Base-by-base conservation (phyloP, 331 rosid species). In the Prunus yedoensis region DNA sequence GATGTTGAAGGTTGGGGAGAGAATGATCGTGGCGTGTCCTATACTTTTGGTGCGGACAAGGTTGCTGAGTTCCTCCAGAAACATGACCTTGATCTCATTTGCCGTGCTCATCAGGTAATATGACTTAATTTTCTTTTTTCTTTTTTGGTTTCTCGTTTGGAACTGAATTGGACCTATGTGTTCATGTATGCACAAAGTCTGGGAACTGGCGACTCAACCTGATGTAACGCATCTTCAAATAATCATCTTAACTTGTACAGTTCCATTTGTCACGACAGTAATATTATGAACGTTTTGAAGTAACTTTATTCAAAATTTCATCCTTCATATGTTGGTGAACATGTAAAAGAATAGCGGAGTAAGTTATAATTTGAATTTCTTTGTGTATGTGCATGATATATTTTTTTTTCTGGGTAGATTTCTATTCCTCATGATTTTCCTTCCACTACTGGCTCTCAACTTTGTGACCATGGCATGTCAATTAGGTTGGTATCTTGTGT, bases 1-100 rank as follows among this genome's bases (percentile, higher is more conserved):
- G 92, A 89, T 60, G 82, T 89, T 66, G 90, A 89, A 50, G 95
- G 95, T 56, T 89, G 95, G 95, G 95, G 92, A 68, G 95, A 87
- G 83, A 89, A 89, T 82, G 95, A 89, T 46, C 90, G 92, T 18
- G 86, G 86, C 15, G 86, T 83, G 57, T 83, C 86, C n/a, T 83
- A 64, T 74, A 83, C 86, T 35, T 89, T 89, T 82, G 95, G 95
- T 71, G 89, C 90, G 71, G 95, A 89, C 65, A 89, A 77, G 79
- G 95, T 89, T 68, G 90, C 75, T 60, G 95, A 89, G 66, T 89
- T 89, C 83, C 92, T 89, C 66, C 88, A 82, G 72, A 78, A 80
- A 18, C 95, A 87, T 74, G 95, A 88, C 63, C 92, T 89, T 6
- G 95, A 89, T 77, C 89, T 89, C 52, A 74, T 89, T 65, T 89